A percentile compares a stretch with the other conserved stretches of the same genome.
Conservation (phyloP, 805 yeast genomes). For the Starmerella apicola region DNA sequence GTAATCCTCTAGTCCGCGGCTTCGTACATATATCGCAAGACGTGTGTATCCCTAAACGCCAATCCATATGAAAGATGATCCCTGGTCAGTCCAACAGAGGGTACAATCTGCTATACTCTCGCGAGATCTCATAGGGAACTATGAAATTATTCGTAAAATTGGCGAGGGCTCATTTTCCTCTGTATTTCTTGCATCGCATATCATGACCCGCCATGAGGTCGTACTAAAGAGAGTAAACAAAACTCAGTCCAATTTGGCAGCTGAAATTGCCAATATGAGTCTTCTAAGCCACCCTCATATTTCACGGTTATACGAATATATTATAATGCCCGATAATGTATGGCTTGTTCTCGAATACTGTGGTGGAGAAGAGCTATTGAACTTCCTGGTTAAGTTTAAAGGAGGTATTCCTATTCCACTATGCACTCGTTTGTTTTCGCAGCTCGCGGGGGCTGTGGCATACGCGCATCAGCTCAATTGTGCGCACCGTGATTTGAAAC, state of each 20-base stretch:
- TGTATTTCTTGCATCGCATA: conserved; percentile 74
- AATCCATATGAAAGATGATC: conserved; percentile 13
- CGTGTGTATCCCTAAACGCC: too few species aligned
- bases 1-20: too few species aligned
- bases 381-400: conserved; percentile 25
- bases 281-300: conserved; percentile 76
- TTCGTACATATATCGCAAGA: too few species aligned
- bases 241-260: conserved; percentile 70
- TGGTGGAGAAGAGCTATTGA: conserved; percentile 35
- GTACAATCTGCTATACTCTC: conserved; percentile 9
- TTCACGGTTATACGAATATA: conserved; percentile 72
- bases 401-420: conserved; percentile 10
- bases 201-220: conserved; percentile 55
- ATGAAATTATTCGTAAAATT: conserved; percentile 54
- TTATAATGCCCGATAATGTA: conserved; percentile 63
- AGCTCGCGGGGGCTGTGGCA: conserved; percentile 47
- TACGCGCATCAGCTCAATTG: conserved; percentile 69
- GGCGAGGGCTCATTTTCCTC: conserved; percentile 89
- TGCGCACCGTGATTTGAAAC: conserved; percentile 66
- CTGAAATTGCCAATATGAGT: conserved; percentile 81
- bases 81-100: conserved; percentile 13
- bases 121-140: conserved; percentile 53
- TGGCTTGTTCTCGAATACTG: conserved; percentile 90
- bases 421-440: conserved; percentile 31
- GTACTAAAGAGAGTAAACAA: conserved; percentile 72